Base-by-base conservation (phyloP, 2,329 filamentous ascomycete genomes). In the Penicillium sp. region DNA sequence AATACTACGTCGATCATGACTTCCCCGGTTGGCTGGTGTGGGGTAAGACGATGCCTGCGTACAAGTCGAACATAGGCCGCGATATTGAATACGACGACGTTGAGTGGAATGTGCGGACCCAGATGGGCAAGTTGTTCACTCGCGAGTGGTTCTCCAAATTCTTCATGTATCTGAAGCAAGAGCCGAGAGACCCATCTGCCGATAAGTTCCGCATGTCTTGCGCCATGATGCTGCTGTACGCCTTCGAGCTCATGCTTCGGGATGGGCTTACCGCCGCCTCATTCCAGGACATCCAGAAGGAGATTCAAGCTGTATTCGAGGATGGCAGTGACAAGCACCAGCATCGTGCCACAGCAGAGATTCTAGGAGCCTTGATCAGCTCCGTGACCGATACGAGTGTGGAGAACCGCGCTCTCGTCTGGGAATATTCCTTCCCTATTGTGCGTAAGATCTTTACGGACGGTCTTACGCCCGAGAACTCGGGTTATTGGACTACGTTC, bases 301-400 rank as follows among this genome's bases (percentile, higher is more conserved):
- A 97, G 63, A 87, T 91, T 5, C 82, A 86, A 61, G 86, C 87
- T 1, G 88, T 96, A 0, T 98, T 92, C 72, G 94, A 89, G 15
- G 94, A 99, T 76, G 95, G 96, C 10, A 95, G 89, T 70, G 95
- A 99, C 75, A 97, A 97, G 78, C 95, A 99, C 76, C 94, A 99
- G 75, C 95, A 99, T 76, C 91, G 95, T 56, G 95, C 95, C 17
- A 97, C 95, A 2, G 88, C 95, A 0, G 95, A 99, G 78, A 97
- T 99, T 59, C 82, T 99, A 54, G 93, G 91, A 15, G 93, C 92
- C 4, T 79, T 99, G 70, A 83, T 99, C 28, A 88, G 89, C 17
- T 92, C 91, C 38, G 92, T 92, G 17, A 86, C 89, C 53, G 93
- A 97, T 69, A 88, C 92, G 30, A 88, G 89, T 6, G 81, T 88